phyloP scores from a whole-genome alignment of 1,284 basidiomycete genomes.

The Ganoderma meredithae region DNA sequence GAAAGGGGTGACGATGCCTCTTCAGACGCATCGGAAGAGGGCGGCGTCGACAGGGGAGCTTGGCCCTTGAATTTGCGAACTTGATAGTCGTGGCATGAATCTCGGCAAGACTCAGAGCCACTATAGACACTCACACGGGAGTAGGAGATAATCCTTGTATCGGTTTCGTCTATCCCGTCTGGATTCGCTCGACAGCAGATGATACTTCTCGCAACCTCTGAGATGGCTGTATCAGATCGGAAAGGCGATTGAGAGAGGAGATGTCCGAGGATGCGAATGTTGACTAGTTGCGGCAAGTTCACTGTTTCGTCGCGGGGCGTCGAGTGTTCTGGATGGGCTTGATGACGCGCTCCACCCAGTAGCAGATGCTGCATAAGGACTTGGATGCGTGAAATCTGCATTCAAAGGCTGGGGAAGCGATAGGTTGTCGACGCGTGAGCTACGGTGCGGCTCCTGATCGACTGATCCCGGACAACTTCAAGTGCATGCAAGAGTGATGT shows the following conservation, averaged over 20 bases:
- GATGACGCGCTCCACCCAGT: not conserved
- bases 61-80: not conserved
- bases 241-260: not conserved
- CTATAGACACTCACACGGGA: not conserved
- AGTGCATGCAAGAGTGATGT: no score
- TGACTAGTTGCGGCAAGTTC: not conserved
- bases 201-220: not conserved
- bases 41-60: not conserved
- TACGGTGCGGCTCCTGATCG: no score
- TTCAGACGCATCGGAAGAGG: no score
- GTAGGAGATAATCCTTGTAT: not conserved
- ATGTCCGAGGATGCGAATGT: conserved; percentile 1
- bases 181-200: not conserved
- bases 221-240: not conserved
- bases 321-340: not conserved
- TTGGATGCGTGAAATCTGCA: conserved; percentile 2
- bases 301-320: not conserved
- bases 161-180: not conserved
- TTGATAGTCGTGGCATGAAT: not conserved
- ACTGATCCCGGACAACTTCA: no score
- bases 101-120: not conserved
- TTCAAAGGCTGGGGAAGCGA: not conserved
- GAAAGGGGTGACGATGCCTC: no score
- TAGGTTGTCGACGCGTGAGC: no score
- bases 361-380: not conserved